Conservation (phyloP, 1,284 basidiomycete genomes). For the Naganishia sp. region DNA sequence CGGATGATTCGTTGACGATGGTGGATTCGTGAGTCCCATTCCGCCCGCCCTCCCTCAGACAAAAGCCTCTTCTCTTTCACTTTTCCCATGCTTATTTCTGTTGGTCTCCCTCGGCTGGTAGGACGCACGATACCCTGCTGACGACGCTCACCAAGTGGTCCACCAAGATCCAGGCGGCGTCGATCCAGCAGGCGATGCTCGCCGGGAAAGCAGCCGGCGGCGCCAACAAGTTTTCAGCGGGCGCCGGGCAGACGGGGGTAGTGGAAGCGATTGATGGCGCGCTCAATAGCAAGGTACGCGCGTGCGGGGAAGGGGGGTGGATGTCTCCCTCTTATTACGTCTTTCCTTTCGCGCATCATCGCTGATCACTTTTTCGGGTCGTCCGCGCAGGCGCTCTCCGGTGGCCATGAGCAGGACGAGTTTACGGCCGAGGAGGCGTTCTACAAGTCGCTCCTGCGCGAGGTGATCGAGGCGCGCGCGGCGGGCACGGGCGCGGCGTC, state of each 20-base stretch:
- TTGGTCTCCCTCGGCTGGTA: constrained; percentile 38
- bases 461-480: constrained; percentile 71
- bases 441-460: constrained; percentile 82
- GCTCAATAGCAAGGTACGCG: constrained; percentile 42
- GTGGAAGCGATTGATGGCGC: constrained; percentile 48
- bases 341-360: background rate
- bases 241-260: constrained; percentile 49
- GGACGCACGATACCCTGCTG: constrained; percentile 68
- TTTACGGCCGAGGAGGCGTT: constrained; percentile 84
- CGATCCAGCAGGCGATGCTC: constrained; percentile 55
- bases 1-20: constrained; percentile 43
- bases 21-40: constrained; percentile 42
- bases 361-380: background rate
- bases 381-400: constrained; percentile 36
- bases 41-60: background rate
- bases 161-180: constrained; percentile 85
- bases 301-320: background rate
- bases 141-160: constrained; percentile 88
- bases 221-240: constrained; percentile 59
- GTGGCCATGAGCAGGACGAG: constrained; percentile 44
- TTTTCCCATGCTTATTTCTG: too few relatives aligned
- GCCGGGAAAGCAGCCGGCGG: constrained; percentile 20
- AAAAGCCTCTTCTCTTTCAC: background rate
- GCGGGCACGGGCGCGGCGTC: constrained; percentile 37
- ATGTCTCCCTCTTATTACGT: constrained; percentile 1